Conservation (phyloP, 208 protist genomes). For the Porcisia deanei region DNA sequence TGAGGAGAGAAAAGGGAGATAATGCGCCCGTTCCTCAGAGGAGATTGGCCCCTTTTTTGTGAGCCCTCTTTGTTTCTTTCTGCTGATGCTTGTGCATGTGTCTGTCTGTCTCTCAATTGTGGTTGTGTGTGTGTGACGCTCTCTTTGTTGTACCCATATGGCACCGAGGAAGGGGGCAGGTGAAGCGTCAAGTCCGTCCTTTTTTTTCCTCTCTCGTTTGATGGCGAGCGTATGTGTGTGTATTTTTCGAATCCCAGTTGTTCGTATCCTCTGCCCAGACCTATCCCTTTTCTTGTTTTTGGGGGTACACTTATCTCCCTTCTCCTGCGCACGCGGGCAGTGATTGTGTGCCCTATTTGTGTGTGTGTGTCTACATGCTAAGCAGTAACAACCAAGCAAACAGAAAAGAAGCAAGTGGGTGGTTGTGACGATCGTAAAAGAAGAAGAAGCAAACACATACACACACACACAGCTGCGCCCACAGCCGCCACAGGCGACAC, state of each 20-base stretch:
- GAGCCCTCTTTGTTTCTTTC: conserved; percentile 9
- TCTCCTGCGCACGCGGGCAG: background rate
- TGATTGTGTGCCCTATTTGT: background rate
- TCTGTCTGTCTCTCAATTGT: background rate
- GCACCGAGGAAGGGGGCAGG: background rate
- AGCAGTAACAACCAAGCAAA: background rate
- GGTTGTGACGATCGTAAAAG: background rate
- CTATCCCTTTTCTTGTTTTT: background rate
- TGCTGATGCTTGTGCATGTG: background rate
- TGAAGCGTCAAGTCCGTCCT: background rate
- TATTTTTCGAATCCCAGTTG: background rate
- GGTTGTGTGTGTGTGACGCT: background rate
- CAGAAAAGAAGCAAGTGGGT: background rate
- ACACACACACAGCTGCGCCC: background rate
- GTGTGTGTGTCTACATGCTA: conserved; percentile 2
- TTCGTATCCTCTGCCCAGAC: background rate
- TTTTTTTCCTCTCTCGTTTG: conserved; percentile 11
- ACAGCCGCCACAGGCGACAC: background rate
- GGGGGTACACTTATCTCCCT: background rate
- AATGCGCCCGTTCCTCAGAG: conserved; percentile 3
- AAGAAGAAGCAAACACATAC: background rate
- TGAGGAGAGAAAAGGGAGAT: conserved; percentile 2
- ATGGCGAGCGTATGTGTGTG: background rate
- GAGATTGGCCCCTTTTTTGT: background rate
- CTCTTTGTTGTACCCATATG: background rate